Percentiles rank a stretch among this genome's conserved stretches.
Evolutionary conservation across 164 flowering plant genomes (phyloP).

Genomic region (Platanus orientalis): DNA sequence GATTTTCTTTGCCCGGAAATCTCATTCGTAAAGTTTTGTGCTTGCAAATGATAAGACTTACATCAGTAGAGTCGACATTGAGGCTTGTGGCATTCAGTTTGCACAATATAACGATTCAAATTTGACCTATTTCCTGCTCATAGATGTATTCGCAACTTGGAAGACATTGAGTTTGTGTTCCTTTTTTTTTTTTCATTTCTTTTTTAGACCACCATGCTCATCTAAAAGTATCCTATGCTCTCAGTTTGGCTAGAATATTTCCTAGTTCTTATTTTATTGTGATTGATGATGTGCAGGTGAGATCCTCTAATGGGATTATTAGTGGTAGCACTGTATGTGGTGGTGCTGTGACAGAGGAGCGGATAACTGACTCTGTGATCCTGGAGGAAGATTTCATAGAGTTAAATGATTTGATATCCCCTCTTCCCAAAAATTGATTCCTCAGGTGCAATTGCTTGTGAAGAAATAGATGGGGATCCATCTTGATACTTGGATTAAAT

Average conservation of each 20-base stretch:
- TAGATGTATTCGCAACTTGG: not conserved
- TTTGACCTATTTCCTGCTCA: too few relatives aligned
- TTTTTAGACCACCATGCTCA: not conserved
- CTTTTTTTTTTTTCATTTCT: not conserved
- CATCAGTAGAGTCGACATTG: too few relatives aligned
- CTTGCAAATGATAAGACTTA: too few relatives aligned
- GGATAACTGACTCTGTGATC: constrained; percentile 1
- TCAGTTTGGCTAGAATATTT: not conserved
- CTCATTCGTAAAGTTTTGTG: too few relatives aligned
- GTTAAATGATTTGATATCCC: constrained; percentile 15
- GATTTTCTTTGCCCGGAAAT: too few relatives aligned
- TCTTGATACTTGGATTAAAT: not conserved
- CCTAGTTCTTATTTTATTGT: not conserved
- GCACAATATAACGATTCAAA: too few relatives aligned
- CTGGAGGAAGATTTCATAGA: constrained; percentile 20
- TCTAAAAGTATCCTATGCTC: not conserved
- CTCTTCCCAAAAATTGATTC: constrained; percentile 12
- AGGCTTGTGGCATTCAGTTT: too few relatives aligned
- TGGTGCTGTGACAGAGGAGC: constrained; percentile 7
- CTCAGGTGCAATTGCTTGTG: not conserved
- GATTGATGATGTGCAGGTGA: constrained; percentile 14
- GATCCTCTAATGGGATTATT: constrained; percentile 4
- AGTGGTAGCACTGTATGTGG: not conserved
- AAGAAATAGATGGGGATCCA: constrained; percentile 4
- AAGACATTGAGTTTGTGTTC: not conserved